Conservation (phyloP, 805 yeast genomes). For the Peterozyma toletana region DNA sequence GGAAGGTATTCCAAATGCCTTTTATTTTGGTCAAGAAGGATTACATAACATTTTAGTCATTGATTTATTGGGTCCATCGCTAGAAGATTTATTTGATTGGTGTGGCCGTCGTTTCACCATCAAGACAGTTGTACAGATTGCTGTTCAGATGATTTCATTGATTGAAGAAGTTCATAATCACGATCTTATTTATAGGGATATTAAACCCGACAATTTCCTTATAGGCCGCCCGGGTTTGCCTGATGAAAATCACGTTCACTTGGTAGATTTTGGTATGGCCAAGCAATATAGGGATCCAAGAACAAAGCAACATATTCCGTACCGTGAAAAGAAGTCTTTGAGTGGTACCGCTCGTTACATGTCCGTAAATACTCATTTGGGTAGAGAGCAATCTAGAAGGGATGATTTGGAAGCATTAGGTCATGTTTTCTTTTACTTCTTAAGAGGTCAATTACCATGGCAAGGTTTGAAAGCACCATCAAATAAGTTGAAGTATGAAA, state of each 20-base stretch:
- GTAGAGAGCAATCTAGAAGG: slow-evolving; percentile 93
- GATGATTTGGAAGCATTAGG: slow-evolving; percentile 96
- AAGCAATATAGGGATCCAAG: slow-evolving; percentile 96
- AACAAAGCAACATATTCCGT: slow-evolving; percentile 92
- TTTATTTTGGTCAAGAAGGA: slow-evolving; percentile 98
- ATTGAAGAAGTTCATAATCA: slow-evolving; percentile 84
- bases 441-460: slow-evolving; percentile 96
- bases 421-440: slow-evolving; percentile 91
- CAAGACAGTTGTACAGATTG: slow-evolving; percentile 88
- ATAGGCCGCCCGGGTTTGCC: slow-evolving; percentile 85
- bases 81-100: slow-evolving; percentile 97
- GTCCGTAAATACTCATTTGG: slow-evolving; percentile 96
- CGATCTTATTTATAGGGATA: slow-evolving; percentile 90
- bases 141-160: slow-evolving; percentile 87
- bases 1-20: slow-evolving; percentile 90
- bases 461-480: slow-evolving; percentile 98
- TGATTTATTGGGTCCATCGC: slow-evolving; percentile 89
- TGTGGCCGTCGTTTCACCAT: slow-evolving; percentile 85
- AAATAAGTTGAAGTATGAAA: slow-evolving; percentile 94
- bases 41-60: slow-evolving; percentile 91
- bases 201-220: slow-evolving; percentile 94
- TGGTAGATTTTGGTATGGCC: slow-evolving; percentile 98
- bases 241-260: slow-evolving; percentile 77
- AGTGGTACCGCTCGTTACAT: slow-evolving; percentile 99
- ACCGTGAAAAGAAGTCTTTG: slow-evolving; percentile 89